Evolutionary conservation across 1,139 yeast genomes (phyloP).

Genomic region (Yamadazyma kanchanaburiensis): DNA sequence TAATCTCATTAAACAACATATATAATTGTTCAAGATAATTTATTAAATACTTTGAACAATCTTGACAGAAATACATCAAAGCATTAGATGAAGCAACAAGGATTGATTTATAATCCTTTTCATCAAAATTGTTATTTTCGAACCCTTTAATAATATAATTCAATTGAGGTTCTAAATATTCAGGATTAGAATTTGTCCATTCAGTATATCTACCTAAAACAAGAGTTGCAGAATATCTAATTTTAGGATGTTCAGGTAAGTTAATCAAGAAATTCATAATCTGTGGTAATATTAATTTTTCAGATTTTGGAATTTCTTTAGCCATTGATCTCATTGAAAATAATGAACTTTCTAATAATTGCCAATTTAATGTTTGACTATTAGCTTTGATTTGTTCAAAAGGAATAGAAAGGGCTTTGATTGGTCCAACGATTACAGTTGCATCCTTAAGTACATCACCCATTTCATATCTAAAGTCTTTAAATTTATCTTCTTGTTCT

Average conservation of each 20-base stretch:
- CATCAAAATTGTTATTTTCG: slow-evolving; percentile 11
- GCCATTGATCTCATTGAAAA: slow-evolving; percentile 95
- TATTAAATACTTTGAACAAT: slow-evolving; percentile 69
- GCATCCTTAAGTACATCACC: slow-evolving; percentile 96
- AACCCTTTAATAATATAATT: slow-evolving; percentile 84
- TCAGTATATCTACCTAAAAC: slow-evolving; percentile 93
- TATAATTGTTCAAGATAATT: slow-evolving; percentile 74
- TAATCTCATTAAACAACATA: slow-evolving; percentile 67
- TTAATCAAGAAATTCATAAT: slow-evolving; percentile 68
- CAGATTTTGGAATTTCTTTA: slow-evolving; percentile 72
- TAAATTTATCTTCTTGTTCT: slow-evolving; percentile 89
- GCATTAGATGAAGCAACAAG: slow-evolving; percentile 91
- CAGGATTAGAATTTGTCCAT: slow-evolving; percentile 89
- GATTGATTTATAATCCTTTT: slow-evolving; percentile 43
- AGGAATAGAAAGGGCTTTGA: slow-evolving; percentile 62
- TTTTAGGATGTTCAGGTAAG: slow-evolving; percentile 82
- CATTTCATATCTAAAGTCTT: slow-evolving; percentile 92
- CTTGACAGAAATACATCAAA: slow-evolving; percentile 90
- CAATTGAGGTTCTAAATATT: slow-evolving; percentile 76
- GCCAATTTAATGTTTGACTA: slow-evolving; percentile 57
- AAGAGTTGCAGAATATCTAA: slow-evolving; percentile 88
- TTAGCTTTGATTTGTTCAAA: slow-evolving; percentile 49
- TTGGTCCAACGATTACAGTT: slow-evolving; percentile 83
- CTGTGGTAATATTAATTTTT: slow-evolving; percentile 68
- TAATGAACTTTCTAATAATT: slow-evolving; percentile 82